Conservation (phyloP, 73 alveolate genomes). For the Effrenium voratum region DNA sequence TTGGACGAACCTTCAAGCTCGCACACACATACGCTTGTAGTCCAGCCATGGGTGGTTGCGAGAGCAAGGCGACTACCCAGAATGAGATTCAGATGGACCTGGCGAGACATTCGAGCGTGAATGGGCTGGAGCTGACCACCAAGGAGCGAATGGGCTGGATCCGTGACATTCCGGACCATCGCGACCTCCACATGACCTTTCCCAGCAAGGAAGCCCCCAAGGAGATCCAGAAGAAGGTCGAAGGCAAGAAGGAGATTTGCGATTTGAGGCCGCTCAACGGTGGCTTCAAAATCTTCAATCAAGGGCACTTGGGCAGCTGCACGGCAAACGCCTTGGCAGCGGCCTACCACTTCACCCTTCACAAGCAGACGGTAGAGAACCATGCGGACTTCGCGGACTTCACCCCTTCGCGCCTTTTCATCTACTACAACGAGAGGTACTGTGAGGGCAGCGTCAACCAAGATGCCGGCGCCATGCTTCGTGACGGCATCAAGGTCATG, state of each 20-base stretch:
- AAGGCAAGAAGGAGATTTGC: conserved; percentile 18
- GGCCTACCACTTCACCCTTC: conserved; percentile 75
- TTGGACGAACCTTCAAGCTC: no score
- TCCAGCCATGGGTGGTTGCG: conserved; percentile 11
- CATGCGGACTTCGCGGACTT: conserved; percentile 18
- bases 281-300: conserved; percentile 52
- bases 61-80: conserved; percentile 12
- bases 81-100: conserved; percentile 17
- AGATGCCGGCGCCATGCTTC: conserved; percentile 38
- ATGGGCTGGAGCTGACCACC: neutral
- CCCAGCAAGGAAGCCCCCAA: neutral
- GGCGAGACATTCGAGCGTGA: neutral
- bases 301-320: conserved; percentile 68
- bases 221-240: conserved; percentile 35
- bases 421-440: conserved; percentile 54
- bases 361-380: conserved; percentile 34
- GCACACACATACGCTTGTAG: neutral
- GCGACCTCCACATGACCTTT: conserved; percentile 50
- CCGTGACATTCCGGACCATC: conserved; percentile 55
- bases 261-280: conserved; percentile 55
- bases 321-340: conserved; percentile 85
- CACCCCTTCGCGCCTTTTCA: conserved; percentile 62
- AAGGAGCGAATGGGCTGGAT: neutral
- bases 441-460: conserved; percentile 26
- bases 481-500: conserved; percentile 71